These are phyloP conservation scores for Xylariaceae sp. DNA, from an alignment of 2,329 filamentous ascomycete species.

Conservation along the genomic window DNA sequence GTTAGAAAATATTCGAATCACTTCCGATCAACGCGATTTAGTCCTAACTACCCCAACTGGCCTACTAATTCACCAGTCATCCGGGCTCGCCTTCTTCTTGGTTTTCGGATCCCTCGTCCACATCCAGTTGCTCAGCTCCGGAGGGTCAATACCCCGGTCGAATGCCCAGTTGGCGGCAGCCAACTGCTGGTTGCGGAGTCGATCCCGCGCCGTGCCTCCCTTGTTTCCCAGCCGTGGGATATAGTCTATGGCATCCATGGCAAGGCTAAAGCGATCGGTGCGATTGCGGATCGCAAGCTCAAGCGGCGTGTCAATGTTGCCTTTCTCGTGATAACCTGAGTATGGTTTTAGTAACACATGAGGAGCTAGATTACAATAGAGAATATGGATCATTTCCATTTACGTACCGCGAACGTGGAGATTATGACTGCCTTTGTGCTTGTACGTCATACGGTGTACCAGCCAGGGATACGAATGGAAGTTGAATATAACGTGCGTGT, in stretches of 20 bases:
- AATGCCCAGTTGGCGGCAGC: constrained; percentile 60
- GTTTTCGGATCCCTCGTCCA: constrained; percentile 48
- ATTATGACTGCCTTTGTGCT: constrained; percentile 63
- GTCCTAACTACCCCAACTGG: too few relatives aligned
- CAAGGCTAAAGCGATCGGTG: constrained; percentile 71
- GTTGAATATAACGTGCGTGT: constrained; percentile 75
- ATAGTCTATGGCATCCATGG: constrained; percentile 71
- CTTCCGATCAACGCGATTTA: neutral
- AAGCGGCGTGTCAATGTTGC: constrained; percentile 77
- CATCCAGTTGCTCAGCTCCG: constrained; percentile 60
- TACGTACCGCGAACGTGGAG: constrained; percentile 61
- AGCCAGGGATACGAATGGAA: constrained; percentile 83
- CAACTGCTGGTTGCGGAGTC: constrained; percentile 61
- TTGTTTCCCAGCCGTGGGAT: constrained; percentile 60
- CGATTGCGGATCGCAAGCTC: constrained; percentile 74
- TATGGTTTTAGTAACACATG: neutral
- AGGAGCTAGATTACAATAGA: neutral
- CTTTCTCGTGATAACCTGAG: constrained; percentile 71
- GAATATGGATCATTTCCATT: neutral
- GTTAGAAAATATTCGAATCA: too few relatives aligned
- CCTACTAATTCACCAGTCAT: neutral
- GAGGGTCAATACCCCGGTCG: constrained; percentile 66
- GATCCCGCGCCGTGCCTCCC: constrained; percentile 58
- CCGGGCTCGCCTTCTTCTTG: neutral
- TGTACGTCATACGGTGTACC: constrained; percentile 72